Conservation (phyloP, 2,329 filamentous ascomycete genomes). For the Pseudopithomyces chartarum region DNA sequence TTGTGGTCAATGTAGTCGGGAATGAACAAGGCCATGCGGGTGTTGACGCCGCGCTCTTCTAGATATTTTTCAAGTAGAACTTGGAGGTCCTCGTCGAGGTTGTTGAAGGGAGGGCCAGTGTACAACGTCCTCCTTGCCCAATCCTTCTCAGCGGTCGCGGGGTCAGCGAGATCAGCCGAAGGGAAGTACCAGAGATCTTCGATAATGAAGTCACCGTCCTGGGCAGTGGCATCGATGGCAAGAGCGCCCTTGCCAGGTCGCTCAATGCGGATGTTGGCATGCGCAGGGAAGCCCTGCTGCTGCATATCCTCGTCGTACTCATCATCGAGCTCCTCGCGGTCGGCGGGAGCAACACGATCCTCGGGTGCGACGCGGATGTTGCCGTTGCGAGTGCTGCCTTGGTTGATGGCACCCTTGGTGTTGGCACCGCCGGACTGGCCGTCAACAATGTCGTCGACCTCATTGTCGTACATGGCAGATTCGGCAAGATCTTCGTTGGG, state of each 20-base stretch:
- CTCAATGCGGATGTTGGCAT: constrained; percentile 85
- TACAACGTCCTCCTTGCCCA: constrained; percentile 80
- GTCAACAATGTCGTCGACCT: constrained; percentile 45
- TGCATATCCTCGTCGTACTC: constrained; percentile 59
- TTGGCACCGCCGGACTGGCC: constrained; percentile 62
- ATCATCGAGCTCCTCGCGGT: constrained; percentile 63
- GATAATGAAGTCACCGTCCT: constrained; percentile 84
- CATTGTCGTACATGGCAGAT: constrained; percentile 57
- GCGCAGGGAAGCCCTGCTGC: constrained; percentile 71
- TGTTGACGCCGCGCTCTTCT: constrained; percentile 90
- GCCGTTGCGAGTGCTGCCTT: constrained; percentile 55
- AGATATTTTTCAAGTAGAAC: constrained; percentile 90
- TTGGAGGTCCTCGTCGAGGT: constrained; percentile 95
- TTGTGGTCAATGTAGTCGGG: constrained; percentile 97
- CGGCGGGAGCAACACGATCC: constrained; percentile 61
- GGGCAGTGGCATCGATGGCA: constrained; percentile 82
- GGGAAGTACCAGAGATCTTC: constrained; percentile 90
- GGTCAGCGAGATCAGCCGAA: constrained; percentile 76
- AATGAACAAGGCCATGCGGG: constrained; percentile 84
- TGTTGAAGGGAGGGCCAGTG: constrained; percentile 88
- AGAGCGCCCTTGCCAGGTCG: constrained; percentile 85
- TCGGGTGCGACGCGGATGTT: constrained; percentile 62
- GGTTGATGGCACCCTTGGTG: constrained; percentile 61
- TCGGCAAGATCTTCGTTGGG: constrained; percentile 57
- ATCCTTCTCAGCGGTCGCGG: constrained; percentile 74